phyloP scores from a whole-genome alignment of 2,329 filamentous ascomycete genomes.

The Neonectria faginata region DNA sequence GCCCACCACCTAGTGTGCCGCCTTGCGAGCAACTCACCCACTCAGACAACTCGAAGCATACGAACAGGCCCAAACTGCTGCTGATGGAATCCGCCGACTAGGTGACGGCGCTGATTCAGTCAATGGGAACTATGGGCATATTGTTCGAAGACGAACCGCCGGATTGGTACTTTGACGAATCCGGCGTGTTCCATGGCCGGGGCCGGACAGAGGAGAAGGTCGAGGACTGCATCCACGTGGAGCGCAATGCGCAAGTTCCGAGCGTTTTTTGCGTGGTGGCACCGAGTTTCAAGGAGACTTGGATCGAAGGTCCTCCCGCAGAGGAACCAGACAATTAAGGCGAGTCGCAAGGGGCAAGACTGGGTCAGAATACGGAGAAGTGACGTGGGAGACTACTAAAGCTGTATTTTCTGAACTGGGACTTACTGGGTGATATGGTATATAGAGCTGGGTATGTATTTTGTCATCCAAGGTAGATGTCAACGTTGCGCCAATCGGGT shows the following conservation, averaged over 20 bases:
- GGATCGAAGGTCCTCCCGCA: background rate
- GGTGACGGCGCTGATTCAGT: conserved; percentile 35
- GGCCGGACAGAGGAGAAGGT: conserved; percentile 29
- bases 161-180: conserved; percentile 42
- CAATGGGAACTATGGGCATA: conserved; percentile 26
- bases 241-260: conserved; percentile 3
- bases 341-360: background rate
- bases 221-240: conserved; percentile 28
- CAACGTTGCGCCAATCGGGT: background rate
- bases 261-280: conserved; percentile 12
- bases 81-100: conserved; percentile 35
- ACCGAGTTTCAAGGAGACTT: conserved; percentile 9
- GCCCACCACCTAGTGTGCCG: conserved; percentile 4
- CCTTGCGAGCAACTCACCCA: background rate
- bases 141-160: conserved; percentile 36
- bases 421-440: background rate
- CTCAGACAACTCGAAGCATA: background rate
- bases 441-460: background rate
- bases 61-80: background rate
- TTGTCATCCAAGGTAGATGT: background rate
- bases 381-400: background rate
- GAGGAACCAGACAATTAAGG: background rate
- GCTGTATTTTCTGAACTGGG: background rate
- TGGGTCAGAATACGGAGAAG: background rate
- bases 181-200: conserved; percentile 35